Base-by-base conservation (phyloP, 371 early-diverging fungal species). In the Mortierella sp. region DNA sequence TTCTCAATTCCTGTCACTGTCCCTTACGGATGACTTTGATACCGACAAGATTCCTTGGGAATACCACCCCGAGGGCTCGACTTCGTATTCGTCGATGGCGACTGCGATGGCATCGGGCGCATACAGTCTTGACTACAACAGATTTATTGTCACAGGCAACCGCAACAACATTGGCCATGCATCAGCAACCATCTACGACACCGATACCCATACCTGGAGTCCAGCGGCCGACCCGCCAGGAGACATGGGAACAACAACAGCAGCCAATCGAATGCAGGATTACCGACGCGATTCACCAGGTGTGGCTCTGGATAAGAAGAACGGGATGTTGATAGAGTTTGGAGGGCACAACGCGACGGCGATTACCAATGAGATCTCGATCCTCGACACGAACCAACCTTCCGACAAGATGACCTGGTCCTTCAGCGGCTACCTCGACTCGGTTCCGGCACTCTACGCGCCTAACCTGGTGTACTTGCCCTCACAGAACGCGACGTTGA, bases 141-240 rank as follows among this genome's bases (percentile, higher is more conserved):
- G 72, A 22, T 71, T 82, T 40, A 68, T 82, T 29, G 16, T 82
- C 24, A 74, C 71, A 29, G 77, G 82, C 22, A 77, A 55, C 26
- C 50, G 65, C 55, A 74, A 77, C 69, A 71, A 77, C 37, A 22
- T 63, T 22, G 78, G 82, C 5, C 65, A 55, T 34, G 63, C 74
- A 8, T 71, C 82, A 1, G 75, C 71, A 4, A n/a, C 50, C 7
- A 29, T 74, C n/a, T 82, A 69, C 66, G 75, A 82, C 45, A 47
- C 65, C 7, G 43, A 40, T 3, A 34, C 31, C 0, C 48, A 58
- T n/a, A 52, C 26, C 8, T 82, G 82, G 82, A 63, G 53, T 0
- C 75, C 58, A n/a, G 67, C 74, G 11, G 58, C 71, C 0, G 71
- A 71, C 43, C 64, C 77, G 11, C 75, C 82, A 31, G 58, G 48